Conservation (phyloP, 495 filamentous ascomycete species). For the Hyaloscypha variabilis region DNA sequence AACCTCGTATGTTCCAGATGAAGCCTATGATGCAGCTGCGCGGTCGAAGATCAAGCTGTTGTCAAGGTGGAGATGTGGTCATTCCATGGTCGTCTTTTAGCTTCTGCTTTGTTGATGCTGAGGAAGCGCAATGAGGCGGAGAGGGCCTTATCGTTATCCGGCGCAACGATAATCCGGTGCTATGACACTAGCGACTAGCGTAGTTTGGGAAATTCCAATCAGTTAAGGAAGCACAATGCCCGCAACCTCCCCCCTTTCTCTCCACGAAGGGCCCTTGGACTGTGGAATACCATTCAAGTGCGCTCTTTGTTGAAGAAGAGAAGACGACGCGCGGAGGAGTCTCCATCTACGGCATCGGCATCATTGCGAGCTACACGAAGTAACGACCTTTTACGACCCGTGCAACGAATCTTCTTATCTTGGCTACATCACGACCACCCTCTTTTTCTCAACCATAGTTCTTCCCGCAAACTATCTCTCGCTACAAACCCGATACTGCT, state of each 20-base stretch:
- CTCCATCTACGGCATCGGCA: slow-evolving; percentile 9
- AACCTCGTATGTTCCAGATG: not conserved
- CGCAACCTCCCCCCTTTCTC: slow-evolving; percentile 5
- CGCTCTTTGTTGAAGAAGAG: slow-evolving; percentile 23
- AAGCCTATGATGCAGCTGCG: not conserved
- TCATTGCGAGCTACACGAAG: slow-evolving; percentile 7
- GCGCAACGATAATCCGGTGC: slow-evolving; percentile 5
- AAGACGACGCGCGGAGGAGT: not conserved
- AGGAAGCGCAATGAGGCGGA: not conserved
- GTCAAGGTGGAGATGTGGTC: not conserved
- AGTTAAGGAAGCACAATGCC: not conserved
- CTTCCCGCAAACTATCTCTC: not conserved
- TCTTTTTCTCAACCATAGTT: slow-evolving; percentile 6
- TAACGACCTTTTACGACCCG: slow-evolving; percentile 33
- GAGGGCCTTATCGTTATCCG: slow-evolving; percentile 15
- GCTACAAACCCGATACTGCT: not conserved
- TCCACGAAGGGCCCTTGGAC: slow-evolving; percentile 28
- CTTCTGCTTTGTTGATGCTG: slow-evolving; percentile 19
- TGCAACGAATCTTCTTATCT: slow-evolving; percentile 37
- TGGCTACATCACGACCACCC: slow-evolving; percentile 8
- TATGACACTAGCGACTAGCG: not conserved
- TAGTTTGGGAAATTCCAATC: slow-evolving; percentile 6
- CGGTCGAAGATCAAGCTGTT: not conserved
- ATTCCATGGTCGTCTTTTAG: slow-evolving; percentile 21
- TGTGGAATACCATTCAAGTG: slow-evolving; percentile 29